Evolutionary conservation across 225 moss, liverwort and hornwort genomes (phyloP), one percentile per base, ranked within the genome.

Genomic region (Thuidium tamariscinum): DNA sequence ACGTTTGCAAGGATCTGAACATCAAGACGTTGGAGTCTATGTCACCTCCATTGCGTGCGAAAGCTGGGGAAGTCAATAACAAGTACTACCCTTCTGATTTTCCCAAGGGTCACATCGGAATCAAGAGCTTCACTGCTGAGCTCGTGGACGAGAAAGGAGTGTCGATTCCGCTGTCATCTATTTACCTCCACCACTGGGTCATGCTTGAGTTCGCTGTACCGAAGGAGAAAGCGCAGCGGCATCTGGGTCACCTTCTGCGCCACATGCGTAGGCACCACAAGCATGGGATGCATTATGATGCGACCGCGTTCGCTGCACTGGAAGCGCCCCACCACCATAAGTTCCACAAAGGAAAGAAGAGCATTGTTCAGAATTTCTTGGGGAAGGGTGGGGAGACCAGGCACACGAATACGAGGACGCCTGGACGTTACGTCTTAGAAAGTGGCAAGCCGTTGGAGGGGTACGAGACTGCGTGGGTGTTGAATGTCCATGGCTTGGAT

Each of bases 121-220:
- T 93, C 56, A 87, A 76, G 91, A 29, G 70, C 57, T 29, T 85
- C 1, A 56, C 63, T 8, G 93, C 93, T 4, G 93, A 93, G 52
- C 79, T 93, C 8, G 93, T 93, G 13, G 84, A 93, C 25, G 59
- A 85, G 61, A 66, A 88, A 4, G 93, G 90, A 1, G 59, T 19
- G 29, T 25, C 88, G n/a, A 71, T 93, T 46, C 93, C 91, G 20
- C 88, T 91, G 0, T n/a, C 79, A 18, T 90, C 91, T 4, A 59
- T 89, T 22, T 93, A 93, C 70, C 90, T 93, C 3, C 93, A 93
- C 57, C 93, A 93, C 72, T 93, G 91, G 91, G 22, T 93, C 19
- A 13, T 93, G 85, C 0, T 78, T 1, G 93, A 93, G 88, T 49
- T 10, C 16, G 46, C 80, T 14, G 88, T 93, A 44, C 91, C 90